These are phyloP conservation scores for Coccomyxa sp. DNA, from an alignment of 139 green algal species.

Conservation along the genomic window DNA sequence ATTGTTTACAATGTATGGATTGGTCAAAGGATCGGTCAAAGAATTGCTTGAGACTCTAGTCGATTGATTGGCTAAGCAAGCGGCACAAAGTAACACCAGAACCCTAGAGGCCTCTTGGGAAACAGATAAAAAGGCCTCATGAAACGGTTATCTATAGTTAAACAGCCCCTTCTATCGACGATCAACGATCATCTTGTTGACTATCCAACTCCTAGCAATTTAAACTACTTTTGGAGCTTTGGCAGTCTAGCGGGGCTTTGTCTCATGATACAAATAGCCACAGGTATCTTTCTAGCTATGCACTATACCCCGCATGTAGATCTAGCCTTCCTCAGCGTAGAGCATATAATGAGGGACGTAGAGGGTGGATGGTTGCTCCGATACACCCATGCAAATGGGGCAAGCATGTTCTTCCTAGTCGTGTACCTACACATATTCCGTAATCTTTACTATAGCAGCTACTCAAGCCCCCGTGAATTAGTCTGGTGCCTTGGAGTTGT, in stretches of 20 bases:
- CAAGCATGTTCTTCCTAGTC: slow-evolving; percentile 59
- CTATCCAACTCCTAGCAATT: slow-evolving; percentile 59
- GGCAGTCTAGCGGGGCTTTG: slow-evolving; percentile 57
- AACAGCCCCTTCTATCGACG: slow-evolving; percentile 48
- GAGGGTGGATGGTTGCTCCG: slow-evolving; percentile 54
- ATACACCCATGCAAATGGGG: slow-evolving; percentile 60
- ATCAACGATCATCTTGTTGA: slow-evolving; percentile 59
- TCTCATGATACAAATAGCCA: slow-evolving; percentile 59
- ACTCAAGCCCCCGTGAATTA: slow-evolving; percentile 48
- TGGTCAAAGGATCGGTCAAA: no score
- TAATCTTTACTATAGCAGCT: slow-evolving; percentile 54
- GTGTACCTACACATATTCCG: slow-evolving; percentile 64
- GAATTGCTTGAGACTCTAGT: no score
- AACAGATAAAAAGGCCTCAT: slow-evolving; percentile 21
- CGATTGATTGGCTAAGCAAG: no score
- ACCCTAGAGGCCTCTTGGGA: no score
- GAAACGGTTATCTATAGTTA: slow-evolving; percentile 55
- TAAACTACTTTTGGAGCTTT: slow-evolving; percentile 62
- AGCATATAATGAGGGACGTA: slow-evolving; percentile 62
- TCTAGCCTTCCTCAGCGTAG: slow-evolving; percentile 49
- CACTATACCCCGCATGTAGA: slow-evolving; percentile 54
- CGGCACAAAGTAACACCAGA: no score
- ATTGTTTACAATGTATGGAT: no score
- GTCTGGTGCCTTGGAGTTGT: slow-evolving; percentile 54
- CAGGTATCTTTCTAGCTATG: slow-evolving; percentile 64